A percentile compares a stretch with the other conserved stretches of the same genome.
Conservation (phyloP, 2,329 filamentous ascomycete species). For the Ophiostoma populinum region DNA sequence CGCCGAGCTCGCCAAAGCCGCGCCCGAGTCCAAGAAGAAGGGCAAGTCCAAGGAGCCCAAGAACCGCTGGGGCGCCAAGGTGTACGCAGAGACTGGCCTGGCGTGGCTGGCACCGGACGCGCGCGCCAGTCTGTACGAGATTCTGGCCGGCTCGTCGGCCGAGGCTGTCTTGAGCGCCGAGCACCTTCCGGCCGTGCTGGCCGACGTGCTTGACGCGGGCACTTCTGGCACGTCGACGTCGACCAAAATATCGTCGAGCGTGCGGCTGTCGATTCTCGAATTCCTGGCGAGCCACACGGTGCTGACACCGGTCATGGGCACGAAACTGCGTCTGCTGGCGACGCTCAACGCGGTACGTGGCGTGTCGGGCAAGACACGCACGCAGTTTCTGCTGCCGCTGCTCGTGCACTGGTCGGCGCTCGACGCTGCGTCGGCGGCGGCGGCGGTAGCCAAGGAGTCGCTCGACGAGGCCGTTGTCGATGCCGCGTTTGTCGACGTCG, state of each 20-base stretch:
- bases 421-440: conserved; percentile 29
- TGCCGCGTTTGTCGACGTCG: conserved; percentile 28
- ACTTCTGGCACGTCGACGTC: no score
- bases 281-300: conserved; percentile 61
- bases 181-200: conserved; percentile 49
- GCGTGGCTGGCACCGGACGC: conserved; percentile 42
- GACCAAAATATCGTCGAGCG: no score
- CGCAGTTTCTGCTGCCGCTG: conserved; percentile 57
- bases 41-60: conserved; percentile 12
- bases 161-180: conserved; percentile 69
- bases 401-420: conserved; percentile 52
- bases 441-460: conserved; percentile 26
- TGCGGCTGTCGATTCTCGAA: conserved; percentile 46
- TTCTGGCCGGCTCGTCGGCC: conserved; percentile 43
- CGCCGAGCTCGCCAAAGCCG: conserved; percentile 33
- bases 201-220: conserved; percentile 41
- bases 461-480: conserved; percentile 18
- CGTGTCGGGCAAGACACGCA: conserved; percentile 51
- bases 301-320: conserved; percentile 46
- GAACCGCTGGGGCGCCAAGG: conserved; percentile 37
- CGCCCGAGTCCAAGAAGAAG: no score
- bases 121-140: conserved; percentile 41
- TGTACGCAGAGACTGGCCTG: conserved; percentile 46
- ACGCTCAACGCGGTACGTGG: conserved; percentile 57
- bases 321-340: conserved; percentile 56